Conservation (phyloP, 75 land plant species). For the Cunninghamia lanceolata region DNA sequence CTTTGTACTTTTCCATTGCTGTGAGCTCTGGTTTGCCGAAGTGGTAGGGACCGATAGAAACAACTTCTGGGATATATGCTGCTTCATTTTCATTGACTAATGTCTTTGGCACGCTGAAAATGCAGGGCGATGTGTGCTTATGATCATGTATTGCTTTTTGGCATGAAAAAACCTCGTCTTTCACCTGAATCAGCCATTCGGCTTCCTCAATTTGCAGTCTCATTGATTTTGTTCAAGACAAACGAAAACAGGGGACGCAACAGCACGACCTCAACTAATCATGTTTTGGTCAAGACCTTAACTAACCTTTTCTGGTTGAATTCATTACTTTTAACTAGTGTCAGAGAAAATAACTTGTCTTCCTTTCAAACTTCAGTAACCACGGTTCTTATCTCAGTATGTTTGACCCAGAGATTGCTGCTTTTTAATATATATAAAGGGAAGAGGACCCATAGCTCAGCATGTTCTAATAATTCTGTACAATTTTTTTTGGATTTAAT, state of each 20-base stretch:
- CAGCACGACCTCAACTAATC: too few species aligned
- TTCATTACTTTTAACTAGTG: too few species aligned
- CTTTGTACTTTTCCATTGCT: neutral
- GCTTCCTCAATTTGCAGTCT: neutral
- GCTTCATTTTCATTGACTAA: neutral
- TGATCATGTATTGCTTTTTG: neutral
- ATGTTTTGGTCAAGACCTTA: too few species aligned
- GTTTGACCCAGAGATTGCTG: too few species aligned
- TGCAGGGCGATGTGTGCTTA: neutral
- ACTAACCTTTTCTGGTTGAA: too few species aligned
- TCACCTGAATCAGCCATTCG: neutral
- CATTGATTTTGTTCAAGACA: neutral
- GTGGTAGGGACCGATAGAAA: neutral
- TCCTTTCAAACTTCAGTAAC: too few species aligned
- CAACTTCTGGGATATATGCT: neutral
- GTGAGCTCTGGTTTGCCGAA: neutral
- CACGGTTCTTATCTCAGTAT: too few species aligned
- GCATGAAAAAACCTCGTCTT: neutral
- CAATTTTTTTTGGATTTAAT: too few species aligned
- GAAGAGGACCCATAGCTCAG: too few species aligned
- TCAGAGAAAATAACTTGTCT: too few species aligned
- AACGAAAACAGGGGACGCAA: neutral
- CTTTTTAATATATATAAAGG: too few species aligned
- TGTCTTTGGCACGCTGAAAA: neutral
- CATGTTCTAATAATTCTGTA: too few species aligned